Evolutionary conservation across 169 alveolate species (phyloP), one percentile per base, ranked within the genome.

Genomic region (Miamiensis avidus): DNA sequence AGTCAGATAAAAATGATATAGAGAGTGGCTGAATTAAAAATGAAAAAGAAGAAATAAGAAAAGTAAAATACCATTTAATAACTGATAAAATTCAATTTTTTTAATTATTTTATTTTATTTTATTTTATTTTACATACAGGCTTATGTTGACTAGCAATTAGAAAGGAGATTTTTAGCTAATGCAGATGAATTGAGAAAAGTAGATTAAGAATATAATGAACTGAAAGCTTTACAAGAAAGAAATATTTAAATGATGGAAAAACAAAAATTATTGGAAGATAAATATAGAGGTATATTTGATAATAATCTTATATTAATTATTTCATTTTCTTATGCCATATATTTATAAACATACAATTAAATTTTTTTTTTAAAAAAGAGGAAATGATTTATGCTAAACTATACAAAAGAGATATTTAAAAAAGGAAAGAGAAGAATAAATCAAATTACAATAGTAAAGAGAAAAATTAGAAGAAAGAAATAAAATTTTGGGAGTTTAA

Each of bases 301-400:
- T n/a, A n/a, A n/a, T n/a, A n/a, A n/a, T n/a, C n/a, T n/a, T n/a
- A n/a, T n/a, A n/a, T n/a, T n/a, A n/a, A n/a, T n/a, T n/a, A n/a
- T n/a, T n/a, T n/a, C 69, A 49, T 11, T 49, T 49, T 49, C 20
- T 49, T 49, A 49, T 11, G 20, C 20, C 20, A 49, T 49, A 49
- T 11, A 49, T 11, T 49, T 11, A 11, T 49, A 49, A 49, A 49
- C 4, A 11, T 11, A 16, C 26, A 34, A 29, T 78, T 27, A n/a
- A 78, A 31, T 27, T n/a, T 78, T n/a, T n/a, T n/a, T 34, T n/a
- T 29, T 0, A 34, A 34, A 34, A 11, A 34, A 78, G 86, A 81
- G 86, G 86, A 81, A 81, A 81, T 81, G 86, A 65, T 81, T 30
- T 81, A 81, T 65, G 86, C 86, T 65, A 65, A 81, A 65, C 73